phyloP scores from a whole-genome alignment of 2,329 filamentous ascomycete genomes.

The Cladosporium velox region DNA sequence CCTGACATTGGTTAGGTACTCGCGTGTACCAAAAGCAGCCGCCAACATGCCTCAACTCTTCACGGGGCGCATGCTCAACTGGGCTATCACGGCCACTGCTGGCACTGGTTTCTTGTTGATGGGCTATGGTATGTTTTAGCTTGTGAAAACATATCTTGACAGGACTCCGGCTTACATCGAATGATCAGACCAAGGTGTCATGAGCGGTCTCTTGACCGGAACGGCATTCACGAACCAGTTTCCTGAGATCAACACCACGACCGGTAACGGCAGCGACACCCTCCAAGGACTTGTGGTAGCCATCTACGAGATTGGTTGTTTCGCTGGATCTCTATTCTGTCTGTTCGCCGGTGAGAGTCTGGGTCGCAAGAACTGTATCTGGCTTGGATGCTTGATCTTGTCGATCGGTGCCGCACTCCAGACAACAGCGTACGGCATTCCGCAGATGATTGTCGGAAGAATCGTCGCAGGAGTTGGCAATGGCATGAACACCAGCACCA shows the following conservation, averaged over 20 bases:
- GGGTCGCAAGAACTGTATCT: conserved; percentile 33
- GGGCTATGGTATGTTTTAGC: conserved; percentile 23
- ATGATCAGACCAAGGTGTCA: conserved; percentile 29
- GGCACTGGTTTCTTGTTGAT: conserved; percentile 22
- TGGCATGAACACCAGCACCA: conserved; percentile 58
- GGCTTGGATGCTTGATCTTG: conserved; percentile 38
- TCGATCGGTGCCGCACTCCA: conserved; percentile 39
- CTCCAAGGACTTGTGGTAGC: conserved; percentile 22
- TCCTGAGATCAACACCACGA: conserved; percentile 19
- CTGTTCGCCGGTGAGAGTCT: conserved; percentile 33
- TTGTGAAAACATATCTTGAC: not conserved
- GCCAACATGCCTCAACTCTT: conserved; percentile 19
- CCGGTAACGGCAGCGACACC: conserved; percentile 14
- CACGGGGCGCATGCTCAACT: conserved; percentile 18
- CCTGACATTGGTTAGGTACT: not conserved
- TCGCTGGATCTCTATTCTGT: conserved; percentile 30
- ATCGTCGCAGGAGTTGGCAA: conserved; percentile 57
- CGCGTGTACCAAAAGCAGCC: not conserved
- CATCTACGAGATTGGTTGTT: conserved; percentile 31
- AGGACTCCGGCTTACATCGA: not conserved
- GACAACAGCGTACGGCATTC: conserved; percentile 36
- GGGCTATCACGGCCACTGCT: conserved; percentile 23
- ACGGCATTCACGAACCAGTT: conserved; percentile 16
- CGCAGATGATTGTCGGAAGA: conserved; percentile 57
- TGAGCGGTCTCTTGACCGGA: conserved; percentile 5